Percentiles rank a stretch among this genome's conserved stretches.
Evolutionary conservation across 2,329 filamentous ascomycete species (phyloP).

Genomic region (Cryphonectria radicalis): DNA sequence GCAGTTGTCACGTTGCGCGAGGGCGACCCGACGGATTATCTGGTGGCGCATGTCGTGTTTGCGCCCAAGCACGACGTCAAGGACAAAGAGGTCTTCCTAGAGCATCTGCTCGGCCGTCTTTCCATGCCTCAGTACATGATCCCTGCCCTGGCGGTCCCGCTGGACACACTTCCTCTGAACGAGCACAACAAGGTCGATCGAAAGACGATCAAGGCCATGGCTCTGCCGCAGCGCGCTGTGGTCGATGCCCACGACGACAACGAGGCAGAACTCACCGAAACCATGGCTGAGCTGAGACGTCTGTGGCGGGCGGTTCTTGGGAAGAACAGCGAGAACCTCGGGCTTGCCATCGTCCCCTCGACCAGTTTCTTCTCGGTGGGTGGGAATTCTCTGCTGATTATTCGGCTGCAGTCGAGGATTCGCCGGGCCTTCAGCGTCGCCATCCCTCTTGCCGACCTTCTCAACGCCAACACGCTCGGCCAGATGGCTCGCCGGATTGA

Average conservation of each 20-base stretch:
- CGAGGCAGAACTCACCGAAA: background rate
- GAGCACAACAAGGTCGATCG: constrained; percentile 41
- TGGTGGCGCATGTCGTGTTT: constrained; percentile 21
- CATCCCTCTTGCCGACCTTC: constrained; percentile 42
- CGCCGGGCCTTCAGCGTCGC: constrained; percentile 36
- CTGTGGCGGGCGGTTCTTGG: background rate
- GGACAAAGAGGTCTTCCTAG: constrained; percentile 20
- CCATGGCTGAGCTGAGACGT: background rate
- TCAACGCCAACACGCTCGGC: constrained; percentile 43
- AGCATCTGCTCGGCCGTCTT: constrained; percentile 29
- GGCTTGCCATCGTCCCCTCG: constrained; percentile 29
- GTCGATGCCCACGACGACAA: constrained; percentile 19
- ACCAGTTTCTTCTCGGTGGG: constrained; percentile 48
- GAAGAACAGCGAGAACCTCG: background rate
- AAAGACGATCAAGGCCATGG: constrained; percentile 33
- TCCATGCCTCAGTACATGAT: constrained; percentile 43
- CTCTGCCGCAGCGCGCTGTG: constrained; percentile 32
- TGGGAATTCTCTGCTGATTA: constrained; percentile 46
- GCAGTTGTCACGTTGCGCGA: constrained; percentile 18
- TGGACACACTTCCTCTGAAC: constrained; percentile 39
- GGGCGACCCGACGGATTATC: background rate
- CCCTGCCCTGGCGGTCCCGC: constrained; percentile 36
- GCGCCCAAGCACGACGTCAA: background rate
- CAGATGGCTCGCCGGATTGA: constrained; percentile 43
- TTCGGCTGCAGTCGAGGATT: constrained; percentile 44